phyloP scores from a whole-genome alignment of 225 moss, liverwort and hornwort genomes.

The Polytrichum commune region DNA sequence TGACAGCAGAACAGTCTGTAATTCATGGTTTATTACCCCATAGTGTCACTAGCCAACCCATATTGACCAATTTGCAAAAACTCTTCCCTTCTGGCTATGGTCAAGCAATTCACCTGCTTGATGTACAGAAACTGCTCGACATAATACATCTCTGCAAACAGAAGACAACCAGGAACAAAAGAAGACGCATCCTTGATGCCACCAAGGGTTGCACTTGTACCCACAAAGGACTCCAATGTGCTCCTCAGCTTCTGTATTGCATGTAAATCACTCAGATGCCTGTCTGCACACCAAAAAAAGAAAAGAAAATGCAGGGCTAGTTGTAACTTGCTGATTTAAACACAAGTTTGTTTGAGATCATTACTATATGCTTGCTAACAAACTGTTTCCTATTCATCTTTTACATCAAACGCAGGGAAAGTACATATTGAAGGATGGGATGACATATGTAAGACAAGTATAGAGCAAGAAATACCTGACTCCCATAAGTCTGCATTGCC shows the following conservation, averaged over 20 bases:
- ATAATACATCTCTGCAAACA: slow-evolving; percentile 20
- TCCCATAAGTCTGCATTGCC: slow-evolving; percentile 17
- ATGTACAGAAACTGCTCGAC: slow-evolving; percentile 17
- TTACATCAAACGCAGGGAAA: too few species aligned
- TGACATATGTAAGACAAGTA: background rate
- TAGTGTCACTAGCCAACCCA: too few species aligned
- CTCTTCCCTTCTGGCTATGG: too few species aligned
- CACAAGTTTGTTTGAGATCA: too few species aligned
- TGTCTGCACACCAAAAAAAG: slow-evolving; percentile 22
- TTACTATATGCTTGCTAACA: too few species aligned
- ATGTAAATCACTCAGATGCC: slow-evolving; percentile 19
- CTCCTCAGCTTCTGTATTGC: slow-evolving; percentile 20
- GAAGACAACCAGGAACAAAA: background rate
- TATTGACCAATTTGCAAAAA: too few species aligned
- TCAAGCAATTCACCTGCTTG: slow-evolving; percentile 6
- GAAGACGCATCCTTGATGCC: slow-evolving; percentile 9
- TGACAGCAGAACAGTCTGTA: too few species aligned
- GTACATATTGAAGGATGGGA: background rate
- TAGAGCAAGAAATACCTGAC: slow-evolving; percentile 33
- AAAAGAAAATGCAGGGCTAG: background rate
- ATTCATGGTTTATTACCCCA: too few species aligned
- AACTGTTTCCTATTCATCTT: too few species aligned
- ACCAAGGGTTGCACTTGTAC: slow-evolving; percentile 3
- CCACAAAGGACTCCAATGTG: slow-evolving; percentile 31
- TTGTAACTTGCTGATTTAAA: background rate